These are phyloP conservation scores for Cicer pinnatifidum DNA, from an alignment of 306 rosid species.

Conservation along the genomic window DNA sequence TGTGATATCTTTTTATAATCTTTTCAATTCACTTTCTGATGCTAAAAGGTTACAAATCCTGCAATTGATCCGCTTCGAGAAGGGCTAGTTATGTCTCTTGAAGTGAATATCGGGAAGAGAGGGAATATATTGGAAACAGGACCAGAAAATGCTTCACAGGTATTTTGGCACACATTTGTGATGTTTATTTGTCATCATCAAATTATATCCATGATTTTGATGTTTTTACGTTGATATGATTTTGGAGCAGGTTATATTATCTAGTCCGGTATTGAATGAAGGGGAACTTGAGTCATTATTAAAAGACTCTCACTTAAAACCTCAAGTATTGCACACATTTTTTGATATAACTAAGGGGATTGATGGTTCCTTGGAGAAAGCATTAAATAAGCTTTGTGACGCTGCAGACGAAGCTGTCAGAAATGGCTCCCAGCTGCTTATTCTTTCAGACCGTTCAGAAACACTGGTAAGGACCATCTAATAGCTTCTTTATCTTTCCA, in stretches of 20 bases:
- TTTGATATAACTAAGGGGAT: conserved; percentile 88
- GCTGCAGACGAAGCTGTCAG: conserved; percentile 99
- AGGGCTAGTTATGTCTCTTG: conserved; percentile 99
- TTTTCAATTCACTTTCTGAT: conserved; percentile 28
- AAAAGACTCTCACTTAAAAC: conserved; percentile 72
- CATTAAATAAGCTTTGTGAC: conserved; percentile 77
- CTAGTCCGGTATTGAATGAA: conserved; percentile 95
- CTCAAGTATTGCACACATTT: conserved; percentile 81
- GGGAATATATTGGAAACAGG: conserved; percentile 89
- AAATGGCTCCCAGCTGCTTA: conserved; percentile 89
- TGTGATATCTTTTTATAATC: conserved; percentile 24
- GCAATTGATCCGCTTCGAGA: conserved; percentile 99
- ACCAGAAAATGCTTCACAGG: conserved; percentile 97
- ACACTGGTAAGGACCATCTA: conserved; percentile 63
- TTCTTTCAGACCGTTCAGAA: conserved; percentile 93
- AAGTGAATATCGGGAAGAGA: conserved; percentile 91
- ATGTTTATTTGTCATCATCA: conserved; percentile 18
- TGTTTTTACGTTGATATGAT: conserved; percentile 43
- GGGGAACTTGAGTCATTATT: conserved; percentile 87
- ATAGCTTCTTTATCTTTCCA: conserved; percentile 28
- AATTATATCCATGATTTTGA: conserved; percentile 33
- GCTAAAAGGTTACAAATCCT: conserved; percentile 89
- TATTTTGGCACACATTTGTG: conserved; percentile 44
- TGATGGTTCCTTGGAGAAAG: conserved; percentile 91
- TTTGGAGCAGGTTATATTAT: conserved; percentile 75